Conservation (phyloP, 1,139 yeast genomes). For the Ogataea hybrid region DNA sequence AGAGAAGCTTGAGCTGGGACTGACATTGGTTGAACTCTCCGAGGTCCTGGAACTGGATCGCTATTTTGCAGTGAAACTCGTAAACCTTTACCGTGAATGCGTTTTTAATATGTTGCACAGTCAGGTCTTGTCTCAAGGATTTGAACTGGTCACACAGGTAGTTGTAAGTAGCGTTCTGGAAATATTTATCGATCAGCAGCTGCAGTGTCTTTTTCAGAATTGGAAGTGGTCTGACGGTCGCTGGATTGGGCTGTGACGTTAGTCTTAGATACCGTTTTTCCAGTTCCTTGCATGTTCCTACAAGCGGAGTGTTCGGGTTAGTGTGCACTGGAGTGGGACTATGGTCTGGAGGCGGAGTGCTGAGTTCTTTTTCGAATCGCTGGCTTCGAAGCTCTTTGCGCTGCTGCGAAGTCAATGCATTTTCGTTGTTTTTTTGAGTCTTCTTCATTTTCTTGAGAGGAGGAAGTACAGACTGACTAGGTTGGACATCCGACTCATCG, state of each 20-base stretch:
- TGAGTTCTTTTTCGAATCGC: constrained; percentile 48
- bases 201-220: constrained; percentile 60
- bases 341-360: constrained; percentile 18
- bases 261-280: constrained; percentile 81
- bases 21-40: constrained; percentile 98
- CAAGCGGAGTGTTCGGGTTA: constrained; percentile 36
- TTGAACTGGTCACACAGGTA: constrained; percentile 89
- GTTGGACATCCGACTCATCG: constrained; percentile 15
- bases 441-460: constrained; percentile 18
- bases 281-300: constrained; percentile 63
- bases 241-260: constrained; percentile 91
- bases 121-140: constrained; percentile 87
- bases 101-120: constrained; percentile 85
- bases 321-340: not conserved
- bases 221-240: constrained; percentile 68
- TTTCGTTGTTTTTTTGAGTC: constrained; percentile 4
- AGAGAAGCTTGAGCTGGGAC: constrained; percentile 68
- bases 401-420: constrained; percentile 32
- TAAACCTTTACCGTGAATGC: constrained; percentile 78
- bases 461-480: constrained; percentile 8
- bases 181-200: constrained; percentile 54
- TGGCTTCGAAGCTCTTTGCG: constrained; percentile 47
- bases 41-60: constrained; percentile 75
- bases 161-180: constrained; percentile 54
- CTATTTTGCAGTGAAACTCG: constrained; percentile 84